Evolutionary conservation across 768 basidiomycete genomes (phyloP), one percentile per base, ranked within the genome.

Genomic region (Kwoniella heveanensis): DNA sequence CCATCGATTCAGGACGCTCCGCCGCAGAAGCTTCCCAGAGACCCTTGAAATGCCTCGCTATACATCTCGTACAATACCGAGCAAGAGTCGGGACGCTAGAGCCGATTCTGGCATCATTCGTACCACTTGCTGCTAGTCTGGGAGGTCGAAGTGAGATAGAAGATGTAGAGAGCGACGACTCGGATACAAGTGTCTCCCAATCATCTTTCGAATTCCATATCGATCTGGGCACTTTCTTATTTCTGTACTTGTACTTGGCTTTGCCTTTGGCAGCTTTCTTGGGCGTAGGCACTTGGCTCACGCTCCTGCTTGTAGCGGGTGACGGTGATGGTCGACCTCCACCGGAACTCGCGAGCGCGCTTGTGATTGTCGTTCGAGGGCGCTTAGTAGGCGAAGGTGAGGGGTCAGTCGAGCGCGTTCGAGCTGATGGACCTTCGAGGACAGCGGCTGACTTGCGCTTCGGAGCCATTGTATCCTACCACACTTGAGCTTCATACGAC

Each of bases 131-230:
- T n/a, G n/a, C n/a, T 7, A 62, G 64, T 52, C 64, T 32, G 2
- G 74, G 66, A 17, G 52, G 55, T 39, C 74, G 60, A 17, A 52
- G 57, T 0, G 74, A 73, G 30, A 73, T 57, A 4, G 70, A 69
- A 1, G 74, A 70, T 7, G 74, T 76, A 17, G 74, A 76, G 1
- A 73, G 56, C 1, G 64, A 4, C 3, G 67, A 68, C 1, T 62
- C 64, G 2, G 69, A 61, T 12, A 76, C 57, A 15, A 76, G 55
- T 24, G 67, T 56, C 32, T 73, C 68, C 74, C 72, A 76, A 48
- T 76, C 70, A 30, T 73, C 71, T n/a, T 57, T 52, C 0, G 67
- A 61, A 29, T 66, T 76, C 67, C 67, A 76, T 49, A 76, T 57
- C 8, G 69, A 69, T 22, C 66, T 26, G 27, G 27, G 10, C n/a